Conservation (phyloP, 192 early-diverging fungal species). For the Chytriomyces sp. region DNA sequence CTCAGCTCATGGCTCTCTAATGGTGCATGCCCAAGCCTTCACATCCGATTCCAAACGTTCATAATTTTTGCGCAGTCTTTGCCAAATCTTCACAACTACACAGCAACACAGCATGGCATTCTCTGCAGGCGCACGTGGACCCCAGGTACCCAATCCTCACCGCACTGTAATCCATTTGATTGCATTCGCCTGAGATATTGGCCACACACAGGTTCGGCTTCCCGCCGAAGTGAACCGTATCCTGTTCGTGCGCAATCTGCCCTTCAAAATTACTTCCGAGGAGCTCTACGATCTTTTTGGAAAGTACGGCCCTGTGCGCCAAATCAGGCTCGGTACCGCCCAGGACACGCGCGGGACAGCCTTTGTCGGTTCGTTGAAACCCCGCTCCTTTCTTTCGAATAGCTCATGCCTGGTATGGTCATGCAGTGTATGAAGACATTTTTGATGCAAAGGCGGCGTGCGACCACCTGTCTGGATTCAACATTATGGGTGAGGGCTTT, state of each 20-base stretch:
- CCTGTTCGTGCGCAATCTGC: constrained; percentile 91
- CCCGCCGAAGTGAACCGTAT: constrained; percentile 95
- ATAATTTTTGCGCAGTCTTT: not conserved
- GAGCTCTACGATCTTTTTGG: constrained; percentile 99
- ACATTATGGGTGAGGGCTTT: constrained; percentile 64
- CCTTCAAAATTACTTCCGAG: constrained; percentile 94
- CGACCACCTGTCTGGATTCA: constrained; percentile 95
- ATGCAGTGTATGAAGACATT: constrained; percentile 90
- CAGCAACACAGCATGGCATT: too few relatives aligned
- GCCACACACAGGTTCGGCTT: constrained; percentile 70
- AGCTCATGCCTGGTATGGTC: not conserved
- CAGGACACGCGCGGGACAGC: constrained; percentile 91
- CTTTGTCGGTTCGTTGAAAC: constrained; percentile 68
- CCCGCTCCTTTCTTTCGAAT: not conserved
- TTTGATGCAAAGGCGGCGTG: constrained; percentile 97
- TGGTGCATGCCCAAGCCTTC: constrained; percentile 11
- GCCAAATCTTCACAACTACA: constrained; percentile 13
- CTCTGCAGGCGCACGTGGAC: constrained; percentile 5
- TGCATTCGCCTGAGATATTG: too few relatives aligned
- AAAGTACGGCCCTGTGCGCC: constrained; percentile 91
- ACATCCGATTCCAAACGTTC: constrained; percentile 14
- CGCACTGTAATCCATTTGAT: not conserved
- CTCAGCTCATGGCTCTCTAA: not conserved
- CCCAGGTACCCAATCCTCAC: not conserved
- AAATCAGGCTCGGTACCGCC: constrained; percentile 86